Conservation (phyloP, 805 yeast species). For the Nakazawaea holstii region DNA sequence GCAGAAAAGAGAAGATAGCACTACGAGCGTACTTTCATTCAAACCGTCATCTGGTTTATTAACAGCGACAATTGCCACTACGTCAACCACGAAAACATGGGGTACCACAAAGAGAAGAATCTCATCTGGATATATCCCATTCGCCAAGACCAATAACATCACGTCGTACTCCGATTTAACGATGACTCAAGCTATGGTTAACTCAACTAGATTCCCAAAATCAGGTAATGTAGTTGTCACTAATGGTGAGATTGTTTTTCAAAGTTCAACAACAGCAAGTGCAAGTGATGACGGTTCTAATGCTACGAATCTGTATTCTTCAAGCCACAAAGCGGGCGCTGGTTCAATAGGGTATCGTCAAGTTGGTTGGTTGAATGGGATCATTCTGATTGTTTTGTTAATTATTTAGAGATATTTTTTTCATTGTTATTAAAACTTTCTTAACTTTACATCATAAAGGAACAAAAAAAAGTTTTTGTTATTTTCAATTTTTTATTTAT, state of each 20-base stretch:
- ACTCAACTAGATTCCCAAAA: neutral
- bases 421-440: too few relatives aligned
- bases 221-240: conserved; percentile 7
- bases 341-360: too few relatives aligned
- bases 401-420: too few relatives aligned
- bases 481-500: too few relatives aligned
- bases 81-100: conserved; percentile 8
- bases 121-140: conserved; percentile 25
- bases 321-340: neutral
- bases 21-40: neutral
- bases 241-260: conserved; percentile 9
- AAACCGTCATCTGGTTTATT: neutral
- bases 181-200: conserved; percentile 19
- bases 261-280: neutral
- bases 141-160: conserved; percentile 21
- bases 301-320: neutral
- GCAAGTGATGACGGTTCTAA: neutral
- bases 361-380: too few relatives aligned
- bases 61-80: neutral
- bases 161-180: conserved; percentile 18
- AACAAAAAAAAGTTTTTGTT: too few relatives aligned
- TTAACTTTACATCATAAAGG: too few relatives aligned
- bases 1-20: neutral
- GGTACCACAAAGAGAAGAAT: conserved; percentile 15
- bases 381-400: too few relatives aligned